A percentile compares a stretch with the other conserved stretches of the same genome.
These are phyloP conservation scores for Nosema muscidifuracis DNA, from an alignment of 371 early-diverging fungal species.

Conservation along the genomic window DNA sequence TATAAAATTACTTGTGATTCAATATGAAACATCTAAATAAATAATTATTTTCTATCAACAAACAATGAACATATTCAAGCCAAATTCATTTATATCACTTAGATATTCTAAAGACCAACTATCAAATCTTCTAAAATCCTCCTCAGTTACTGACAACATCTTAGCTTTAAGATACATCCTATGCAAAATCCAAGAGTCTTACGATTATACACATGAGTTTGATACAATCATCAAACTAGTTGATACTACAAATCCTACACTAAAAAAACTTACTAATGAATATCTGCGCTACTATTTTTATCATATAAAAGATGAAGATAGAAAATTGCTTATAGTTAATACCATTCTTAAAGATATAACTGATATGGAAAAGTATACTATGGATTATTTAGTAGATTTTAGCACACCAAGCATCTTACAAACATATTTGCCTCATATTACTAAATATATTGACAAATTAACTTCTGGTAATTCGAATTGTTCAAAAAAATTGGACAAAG, in stretches of 20 bases:
- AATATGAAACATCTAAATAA: background rate
- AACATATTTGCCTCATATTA: background rate
- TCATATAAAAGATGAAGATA: background rate
- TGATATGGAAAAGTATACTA: slow-evolving; percentile 20
- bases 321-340: slow-evolving; percentile 37
- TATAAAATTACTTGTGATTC: background rate
- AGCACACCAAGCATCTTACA: background rate
- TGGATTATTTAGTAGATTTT: background rate
- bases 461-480: too few species aligned
- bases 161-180: slow-evolving; percentile 26
- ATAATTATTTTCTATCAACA: background rate
- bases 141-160: background rate
- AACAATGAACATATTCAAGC: background rate
- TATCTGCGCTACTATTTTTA: slow-evolving; percentile 17
- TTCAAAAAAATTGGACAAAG: background rate
- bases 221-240: slow-evolving; percentile 35
- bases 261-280: slow-evolving; percentile 29
- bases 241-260: slow-evolving; percentile 21
- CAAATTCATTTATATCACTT: background rate
- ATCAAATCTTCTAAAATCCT: background rate
- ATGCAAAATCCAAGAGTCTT: slow-evolving; percentile 41
- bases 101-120: background rate
- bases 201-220: slow-evolving; percentile 31
- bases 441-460: background rate
- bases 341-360: slow-evolving; percentile 47